These are phyloP conservation scores for Tagetes erecta DNA, from an alignment of 129 eudicot genomes.

Conservation along the genomic window DNA sequence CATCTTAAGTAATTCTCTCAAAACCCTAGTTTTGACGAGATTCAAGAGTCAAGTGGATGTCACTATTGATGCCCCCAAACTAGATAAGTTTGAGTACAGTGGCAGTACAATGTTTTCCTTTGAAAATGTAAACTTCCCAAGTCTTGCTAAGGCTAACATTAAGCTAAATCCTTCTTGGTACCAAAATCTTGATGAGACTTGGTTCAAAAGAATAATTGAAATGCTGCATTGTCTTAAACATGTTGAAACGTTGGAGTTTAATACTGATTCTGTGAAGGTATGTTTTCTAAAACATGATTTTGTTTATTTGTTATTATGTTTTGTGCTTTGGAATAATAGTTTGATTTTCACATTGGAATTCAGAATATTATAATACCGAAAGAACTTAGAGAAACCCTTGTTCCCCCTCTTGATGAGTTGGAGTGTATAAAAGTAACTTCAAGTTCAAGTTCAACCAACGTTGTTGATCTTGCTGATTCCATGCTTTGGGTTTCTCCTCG, in stretches of 20 bases:
- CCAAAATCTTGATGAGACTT: not conserved
- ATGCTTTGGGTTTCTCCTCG: constrained; percentile 20
- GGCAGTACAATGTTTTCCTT: constrained; percentile 3
- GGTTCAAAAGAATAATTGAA: not conserved
- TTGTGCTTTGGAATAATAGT: not conserved
- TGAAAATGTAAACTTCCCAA: not conserved
- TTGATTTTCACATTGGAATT: not conserved
- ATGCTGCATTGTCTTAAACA: constrained; percentile 5
- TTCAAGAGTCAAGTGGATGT: not conserved
- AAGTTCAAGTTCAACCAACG: not conserved
- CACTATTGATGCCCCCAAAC: constrained; percentile 9
- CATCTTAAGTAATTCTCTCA: constrained; percentile 10
- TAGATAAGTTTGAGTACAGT: not conserved
- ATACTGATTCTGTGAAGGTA: constrained; percentile 2
- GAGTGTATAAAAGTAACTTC: not conserved
- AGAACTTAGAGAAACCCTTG: not conserved
- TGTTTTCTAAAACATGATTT: constrained; percentile 6
- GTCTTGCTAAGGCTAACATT: not conserved
- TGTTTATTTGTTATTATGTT: not conserved
- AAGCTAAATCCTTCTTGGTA: not conserved
- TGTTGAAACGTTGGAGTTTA: not conserved
- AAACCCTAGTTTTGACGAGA: not conserved
- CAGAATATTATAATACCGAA: constrained; percentile 13
- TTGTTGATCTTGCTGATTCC: constrained; percentile 10
- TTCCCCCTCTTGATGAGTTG: constrained; percentile 3